These are phyloP conservation scores for Lycium ferocissimum DNA, from an alignment of 257 asterid genomes.

Conservation along the genomic window DNA sequence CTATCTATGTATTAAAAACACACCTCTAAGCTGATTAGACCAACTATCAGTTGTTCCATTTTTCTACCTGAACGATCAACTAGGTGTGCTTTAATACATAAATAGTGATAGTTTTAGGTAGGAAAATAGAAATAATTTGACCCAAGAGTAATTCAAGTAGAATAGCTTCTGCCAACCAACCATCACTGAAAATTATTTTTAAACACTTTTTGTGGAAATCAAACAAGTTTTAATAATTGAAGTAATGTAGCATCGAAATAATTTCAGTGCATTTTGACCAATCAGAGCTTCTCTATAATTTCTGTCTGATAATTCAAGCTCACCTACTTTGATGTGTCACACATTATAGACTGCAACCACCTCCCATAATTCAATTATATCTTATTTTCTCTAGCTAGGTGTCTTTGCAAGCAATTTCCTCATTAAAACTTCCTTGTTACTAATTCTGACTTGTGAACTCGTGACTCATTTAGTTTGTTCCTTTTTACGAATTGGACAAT, in stretches of 20 bases:
- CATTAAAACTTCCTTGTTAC: not conserved
- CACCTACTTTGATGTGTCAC: not conserved
- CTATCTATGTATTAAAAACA: too few species aligned
- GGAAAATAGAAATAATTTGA: not conserved
- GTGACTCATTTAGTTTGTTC: not conserved
- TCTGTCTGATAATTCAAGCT: not conserved
- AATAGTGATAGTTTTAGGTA: too few species aligned
- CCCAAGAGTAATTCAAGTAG: not conserved
- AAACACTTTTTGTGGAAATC: not conserved
- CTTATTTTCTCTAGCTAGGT: not conserved
- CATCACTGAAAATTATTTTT: not conserved
- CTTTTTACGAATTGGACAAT: not conserved
- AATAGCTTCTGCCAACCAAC: not conserved
- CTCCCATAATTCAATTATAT: not conserved
- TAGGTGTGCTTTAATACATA: too few species aligned
- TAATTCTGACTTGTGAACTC: not conserved
- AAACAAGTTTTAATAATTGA: not conserved
- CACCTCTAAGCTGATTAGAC: too few species aligned
- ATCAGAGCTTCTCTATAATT: not conserved
- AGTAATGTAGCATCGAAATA: not conserved
- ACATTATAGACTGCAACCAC: constrained; percentile 12
- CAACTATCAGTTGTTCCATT: too few species aligned
- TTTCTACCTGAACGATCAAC: too few species aligned
- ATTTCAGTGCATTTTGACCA: not conserved
- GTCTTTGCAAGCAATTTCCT: not conserved